These are phyloP conservation scores for Mycena venus DNA, from an alignment of 768 basidiomycete species.

Conservation along the genomic window DNA sequence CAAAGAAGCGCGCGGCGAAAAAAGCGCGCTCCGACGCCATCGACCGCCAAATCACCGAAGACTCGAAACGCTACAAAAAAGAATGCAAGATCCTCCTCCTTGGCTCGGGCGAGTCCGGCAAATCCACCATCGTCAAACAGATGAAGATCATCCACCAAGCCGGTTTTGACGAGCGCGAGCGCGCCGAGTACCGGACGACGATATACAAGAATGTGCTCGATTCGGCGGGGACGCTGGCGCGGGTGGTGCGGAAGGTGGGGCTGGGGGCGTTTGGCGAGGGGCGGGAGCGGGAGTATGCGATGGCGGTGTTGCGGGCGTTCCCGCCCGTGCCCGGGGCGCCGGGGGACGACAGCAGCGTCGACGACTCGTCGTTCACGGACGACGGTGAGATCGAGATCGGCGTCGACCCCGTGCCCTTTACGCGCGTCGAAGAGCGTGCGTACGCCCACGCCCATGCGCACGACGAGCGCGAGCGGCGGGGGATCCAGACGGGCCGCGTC, in stretches of 20 bases:
- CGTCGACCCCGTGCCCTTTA: slow-evolving; percentile 28
- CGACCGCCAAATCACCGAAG: slow-evolving; percentile 18
- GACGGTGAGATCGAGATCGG: slow-evolving; percentile 12
- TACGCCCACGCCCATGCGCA: too few species aligned
- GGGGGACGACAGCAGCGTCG: background rate
- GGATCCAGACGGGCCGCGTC: background rate
- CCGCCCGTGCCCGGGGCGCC: background rate
- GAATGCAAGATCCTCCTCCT: slow-evolving; percentile 29
- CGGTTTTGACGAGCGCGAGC: slow-evolving; percentile 75
- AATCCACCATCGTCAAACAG: slow-evolving; percentile 44
- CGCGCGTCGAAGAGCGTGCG: background rate
- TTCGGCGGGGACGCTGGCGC: slow-evolving; percentile 76
- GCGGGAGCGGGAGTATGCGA: background rate
- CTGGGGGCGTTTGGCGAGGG: slow-evolving; percentile 63
- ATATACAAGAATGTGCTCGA: slow-evolving; percentile 81
- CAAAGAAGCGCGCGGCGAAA: slow-evolving; percentile 4
- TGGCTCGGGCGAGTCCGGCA: slow-evolving; percentile 22
- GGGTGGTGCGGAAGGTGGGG: slow-evolving; percentile 77
- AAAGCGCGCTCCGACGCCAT: slow-evolving; percentile 27
- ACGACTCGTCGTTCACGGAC: background rate
- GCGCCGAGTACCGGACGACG: slow-evolving; percentile 69
- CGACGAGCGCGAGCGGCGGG: background rate
- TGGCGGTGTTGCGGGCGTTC: slow-evolving; percentile 16
- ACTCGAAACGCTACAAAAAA: slow-evolving; percentile 22
- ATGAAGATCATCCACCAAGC: slow-evolving; percentile 90